Conservation (phyloP, 148 eudicot genomes). For the Simmondsia chinensis region DNA sequence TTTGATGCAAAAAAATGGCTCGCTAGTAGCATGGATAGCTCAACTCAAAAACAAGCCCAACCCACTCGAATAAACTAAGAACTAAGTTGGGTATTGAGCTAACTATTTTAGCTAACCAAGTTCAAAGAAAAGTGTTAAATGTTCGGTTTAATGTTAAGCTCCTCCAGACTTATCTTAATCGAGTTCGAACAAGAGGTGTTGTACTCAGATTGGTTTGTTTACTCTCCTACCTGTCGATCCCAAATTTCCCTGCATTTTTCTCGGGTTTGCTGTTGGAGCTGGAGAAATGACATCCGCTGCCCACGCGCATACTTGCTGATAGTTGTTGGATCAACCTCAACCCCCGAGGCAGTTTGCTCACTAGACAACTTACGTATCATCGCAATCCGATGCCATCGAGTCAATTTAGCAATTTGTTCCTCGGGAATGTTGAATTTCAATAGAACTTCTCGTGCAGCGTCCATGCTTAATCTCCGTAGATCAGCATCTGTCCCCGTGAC, state of each 20-base stretch:
- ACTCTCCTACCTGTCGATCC: too few species aligned
- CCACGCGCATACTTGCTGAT: conserved; percentile 97
- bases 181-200: too few species aligned
- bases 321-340: conserved; percentile 82
- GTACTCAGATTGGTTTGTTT: too few species aligned
- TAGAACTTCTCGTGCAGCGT: conserved; percentile 96
- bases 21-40: too few species aligned
- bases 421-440: conserved; percentile 72
- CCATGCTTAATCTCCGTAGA: conserved; percentile 98
- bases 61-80: too few species aligned
- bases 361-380: conserved; percentile 93
- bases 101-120: too few species aligned
- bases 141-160: too few species aligned
- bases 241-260: conserved; percentile 99
- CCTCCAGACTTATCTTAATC: too few species aligned
- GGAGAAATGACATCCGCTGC: conserved; percentile 96
- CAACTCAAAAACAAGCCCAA: too few species aligned
- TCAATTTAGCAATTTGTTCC: conserved; percentile 70
- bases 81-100: too few species aligned
- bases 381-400: conserved; percentile 98
- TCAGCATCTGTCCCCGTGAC: conserved; percentile 99
- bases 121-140: too few species aligned
- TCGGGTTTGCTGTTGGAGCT: conserved; percentile 93
- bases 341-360: conserved; percentile 88
- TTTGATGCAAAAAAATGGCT: too few species aligned